phyloP scores from a whole-genome alignment of 108 stramenopile species.

The Stephanodiscus minutulus region DNA sequence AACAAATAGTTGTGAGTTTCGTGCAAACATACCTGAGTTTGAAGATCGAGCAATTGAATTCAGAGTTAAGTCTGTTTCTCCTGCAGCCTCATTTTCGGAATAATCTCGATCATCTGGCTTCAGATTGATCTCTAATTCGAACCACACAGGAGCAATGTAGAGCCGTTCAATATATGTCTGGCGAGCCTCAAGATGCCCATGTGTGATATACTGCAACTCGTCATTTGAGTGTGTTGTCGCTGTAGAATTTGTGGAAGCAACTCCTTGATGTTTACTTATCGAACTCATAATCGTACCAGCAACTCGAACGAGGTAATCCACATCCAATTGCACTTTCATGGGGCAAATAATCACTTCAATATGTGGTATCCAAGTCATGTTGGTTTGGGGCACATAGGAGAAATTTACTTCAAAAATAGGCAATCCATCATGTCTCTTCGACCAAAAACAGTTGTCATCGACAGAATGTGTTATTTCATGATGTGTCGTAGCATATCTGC shows the following conservation, averaged over 20 bases:
- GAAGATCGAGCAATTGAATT: constrained; percentile 43
- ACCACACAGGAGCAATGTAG: constrained; percentile 33
- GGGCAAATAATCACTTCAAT: constrained; percentile 36
- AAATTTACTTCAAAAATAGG: constrained; percentile 44
- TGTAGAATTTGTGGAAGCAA: background rate
- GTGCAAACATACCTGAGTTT: constrained; percentile 29
- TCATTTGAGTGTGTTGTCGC: constrained; percentile 21
- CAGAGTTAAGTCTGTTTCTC: constrained; percentile 31
- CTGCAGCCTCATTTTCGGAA: constrained; percentile 10
- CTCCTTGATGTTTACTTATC: constrained; percentile 22
- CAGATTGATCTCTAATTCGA: constrained; percentile 46
- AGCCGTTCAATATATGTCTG: constrained; percentile 51
- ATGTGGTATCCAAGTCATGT: constrained; percentile 51
- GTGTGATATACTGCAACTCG: constrained; percentile 19
- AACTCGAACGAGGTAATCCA: constrained; percentile 47
- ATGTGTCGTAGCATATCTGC: background rate
- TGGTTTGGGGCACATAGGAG: constrained; percentile 48
- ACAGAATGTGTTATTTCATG: constrained; percentile 12
- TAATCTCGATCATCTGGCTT: constrained; percentile 34
- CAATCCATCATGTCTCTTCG: constrained; percentile 30
- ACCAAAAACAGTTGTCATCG: constrained; percentile 41
- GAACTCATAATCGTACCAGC: constrained; percentile 40
- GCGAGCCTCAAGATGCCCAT: constrained; percentile 18
- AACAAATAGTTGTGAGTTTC: background rate
- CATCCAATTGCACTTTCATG: constrained; percentile 46